Evolutionary conservation across 345 rosid species (phyloP).

Genomic region (Salix suchowensis): DNA sequence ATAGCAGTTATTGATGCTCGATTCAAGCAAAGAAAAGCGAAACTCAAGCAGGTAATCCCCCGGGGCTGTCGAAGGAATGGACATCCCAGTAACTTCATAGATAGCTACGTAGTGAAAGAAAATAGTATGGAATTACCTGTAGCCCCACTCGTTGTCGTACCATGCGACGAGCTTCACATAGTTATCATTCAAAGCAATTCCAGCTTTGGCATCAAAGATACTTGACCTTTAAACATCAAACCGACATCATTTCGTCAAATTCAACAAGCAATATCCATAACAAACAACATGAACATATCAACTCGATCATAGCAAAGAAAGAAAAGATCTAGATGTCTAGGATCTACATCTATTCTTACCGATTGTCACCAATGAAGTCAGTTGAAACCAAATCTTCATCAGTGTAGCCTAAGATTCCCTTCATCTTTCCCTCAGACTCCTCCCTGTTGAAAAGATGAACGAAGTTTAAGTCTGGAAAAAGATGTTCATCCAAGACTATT

Average conservation of each 20-base stretch:
- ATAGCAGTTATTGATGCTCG: not conserved
- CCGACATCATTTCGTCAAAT: not conserved
- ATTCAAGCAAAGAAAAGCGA: not conserved
- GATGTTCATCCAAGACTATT: not conserved
- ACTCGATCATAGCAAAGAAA: not conserved
- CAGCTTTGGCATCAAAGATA: slow-evolving; percentile 31
- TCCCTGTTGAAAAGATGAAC: slow-evolving; percentile 10
- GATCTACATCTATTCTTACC: not conserved
- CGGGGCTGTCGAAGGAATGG: not conserved
- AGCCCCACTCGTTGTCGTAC: slow-evolving; percentile 31
- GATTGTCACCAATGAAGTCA: slow-evolving; percentile 21
- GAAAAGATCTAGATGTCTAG: not conserved
- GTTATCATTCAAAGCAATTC: slow-evolving; percentile 23
- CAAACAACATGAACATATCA: not conserved
- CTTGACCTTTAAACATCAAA: slow-evolving; percentile 13
- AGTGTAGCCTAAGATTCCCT: slow-evolving; percentile 28
- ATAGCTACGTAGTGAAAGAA: not conserved
- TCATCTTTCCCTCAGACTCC: slow-evolving; percentile 26
- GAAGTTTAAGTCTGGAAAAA: not conserved
- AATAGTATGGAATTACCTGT: slow-evolving; percentile 16
- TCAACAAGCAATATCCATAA: not conserved
- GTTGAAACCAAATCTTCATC: slow-evolving; percentile 27
- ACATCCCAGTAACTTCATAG: not conserved
- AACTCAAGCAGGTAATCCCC: not conserved
- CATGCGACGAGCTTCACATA: slow-evolving; percentile 20